Evolutionary conservation across 306 rosid genomes (phyloP).

Genomic region (Quercus rubra): DNA sequence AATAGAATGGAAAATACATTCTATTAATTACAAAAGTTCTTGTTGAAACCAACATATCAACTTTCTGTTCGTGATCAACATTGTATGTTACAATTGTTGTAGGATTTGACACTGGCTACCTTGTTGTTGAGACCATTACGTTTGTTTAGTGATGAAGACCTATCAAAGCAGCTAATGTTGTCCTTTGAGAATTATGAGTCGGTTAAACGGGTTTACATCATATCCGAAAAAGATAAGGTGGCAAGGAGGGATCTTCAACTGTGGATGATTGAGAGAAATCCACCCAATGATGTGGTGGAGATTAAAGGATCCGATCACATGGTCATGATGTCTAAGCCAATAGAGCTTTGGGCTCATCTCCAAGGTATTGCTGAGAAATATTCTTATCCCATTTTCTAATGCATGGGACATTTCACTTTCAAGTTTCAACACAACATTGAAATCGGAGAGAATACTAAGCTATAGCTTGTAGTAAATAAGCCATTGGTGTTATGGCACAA

Average conservation of each 20-base stretch:
- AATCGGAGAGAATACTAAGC: too few relatives aligned
- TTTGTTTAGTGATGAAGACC: constrained; percentile 22
- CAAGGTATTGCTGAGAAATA: constrained; percentile 7
- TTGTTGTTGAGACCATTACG: constrained; percentile 36
- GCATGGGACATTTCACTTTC: too few relatives aligned
- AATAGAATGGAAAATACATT: neutral
- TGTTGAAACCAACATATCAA: too few relatives aligned
- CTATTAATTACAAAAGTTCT: neutral
- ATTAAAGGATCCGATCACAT: constrained; percentile 40
- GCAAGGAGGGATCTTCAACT: neutral
- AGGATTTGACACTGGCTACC: constrained; percentile 29
- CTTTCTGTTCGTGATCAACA: neutral
- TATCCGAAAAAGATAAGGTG: constrained; percentile 22
- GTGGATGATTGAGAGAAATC: constrained; percentile 36
- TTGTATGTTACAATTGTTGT: neutral
- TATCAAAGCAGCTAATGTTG: constrained; percentile 11
- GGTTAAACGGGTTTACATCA: constrained; percentile 28
- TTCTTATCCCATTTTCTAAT: neutral
- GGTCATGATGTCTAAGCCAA: constrained; percentile 44
- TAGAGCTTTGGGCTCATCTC: constrained; percentile 22
- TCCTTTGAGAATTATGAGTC: constrained; percentile 25
- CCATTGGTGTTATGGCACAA: too few relatives aligned
- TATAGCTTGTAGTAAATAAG: too few relatives aligned
- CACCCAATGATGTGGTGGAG: constrained; percentile 26
- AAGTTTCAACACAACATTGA: too few relatives aligned